Conservation (phyloP, 805 yeast species). For the Hanseniaspora singularis region DNA sequence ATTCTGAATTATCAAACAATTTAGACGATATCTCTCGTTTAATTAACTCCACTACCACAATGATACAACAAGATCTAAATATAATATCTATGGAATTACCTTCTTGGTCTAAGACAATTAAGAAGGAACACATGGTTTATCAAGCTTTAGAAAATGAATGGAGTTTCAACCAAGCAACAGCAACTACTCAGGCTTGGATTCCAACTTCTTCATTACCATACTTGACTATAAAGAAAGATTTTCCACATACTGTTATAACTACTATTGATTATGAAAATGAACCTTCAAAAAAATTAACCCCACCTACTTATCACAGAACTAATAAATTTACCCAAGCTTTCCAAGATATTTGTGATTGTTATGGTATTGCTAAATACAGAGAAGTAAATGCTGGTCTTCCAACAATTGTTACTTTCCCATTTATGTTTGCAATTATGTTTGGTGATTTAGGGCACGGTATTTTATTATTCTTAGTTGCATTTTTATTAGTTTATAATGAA, state of each 20-base stretch:
- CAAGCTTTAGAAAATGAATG: constrained; percentile 36
- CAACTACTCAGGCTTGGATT: constrained; percentile 67
- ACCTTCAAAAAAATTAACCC: constrained; percentile 30
- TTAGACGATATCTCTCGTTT: constrained; percentile 41
- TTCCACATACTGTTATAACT: constrained; percentile 35
- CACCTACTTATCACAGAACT: constrained; percentile 60
- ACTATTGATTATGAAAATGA: constrained; percentile 45
- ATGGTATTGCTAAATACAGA: constrained; percentile 62
- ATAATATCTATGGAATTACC: constrained; percentile 52
- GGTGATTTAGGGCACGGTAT: constrained; percentile 77
- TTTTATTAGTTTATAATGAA: constrained; percentile 45
- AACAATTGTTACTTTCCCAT: constrained; percentile 64
- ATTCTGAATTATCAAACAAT: constrained; percentile 30
- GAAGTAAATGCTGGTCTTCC: constrained; percentile 70
- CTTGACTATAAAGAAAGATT: constrained; percentile 30
- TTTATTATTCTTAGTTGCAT: constrained; percentile 45
- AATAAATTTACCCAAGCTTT: constrained; percentile 60
- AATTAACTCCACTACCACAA: constrained; percentile 37
- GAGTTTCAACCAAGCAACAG: constrained; percentile 37
- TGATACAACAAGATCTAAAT: constrained; percentile 52
- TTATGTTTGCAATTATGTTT: constrained; percentile 75
- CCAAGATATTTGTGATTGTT: constrained; percentile 64
- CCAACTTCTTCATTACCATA: constrained; percentile 42
- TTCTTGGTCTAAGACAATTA: constrained; percentile 43
- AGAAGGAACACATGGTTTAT: constrained; percentile 47